These are phyloP conservation scores for Colletotrichum higginsianum DNA, from an alignment of 2,329 filamentous ascomycete genomes.

Conservation along the genomic window DNA sequence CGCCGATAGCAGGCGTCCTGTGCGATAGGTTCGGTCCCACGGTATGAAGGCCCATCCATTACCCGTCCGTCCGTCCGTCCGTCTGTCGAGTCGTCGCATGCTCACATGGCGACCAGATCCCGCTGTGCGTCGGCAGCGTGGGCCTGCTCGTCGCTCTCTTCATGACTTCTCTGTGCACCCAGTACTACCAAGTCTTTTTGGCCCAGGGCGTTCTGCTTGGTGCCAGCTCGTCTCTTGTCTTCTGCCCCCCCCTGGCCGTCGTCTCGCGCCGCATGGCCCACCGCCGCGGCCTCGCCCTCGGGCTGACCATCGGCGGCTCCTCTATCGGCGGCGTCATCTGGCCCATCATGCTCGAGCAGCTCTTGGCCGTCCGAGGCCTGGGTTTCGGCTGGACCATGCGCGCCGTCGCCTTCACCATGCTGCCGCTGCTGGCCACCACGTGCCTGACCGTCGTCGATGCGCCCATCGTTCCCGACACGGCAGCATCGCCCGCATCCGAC, in stretches of 20 bases:
- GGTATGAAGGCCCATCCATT: conserved; percentile 55
- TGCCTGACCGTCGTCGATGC: conserved; percentile 44
- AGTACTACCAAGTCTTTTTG: conserved; percentile 62
- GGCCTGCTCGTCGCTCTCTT: conserved; percentile 46
- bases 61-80: too few species aligned
- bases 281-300: conserved; percentile 49
- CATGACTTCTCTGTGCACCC: conserved; percentile 29
- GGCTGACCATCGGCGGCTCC: conserved; percentile 51
- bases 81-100: conserved; percentile 44
- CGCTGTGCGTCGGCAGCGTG: conserved; percentile 62
- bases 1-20: conserved; percentile 51
- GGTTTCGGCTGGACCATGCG: conserved; percentile 32
- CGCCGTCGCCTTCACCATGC: conserved; percentile 21
- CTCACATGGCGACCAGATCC: conserved; percentile 56
- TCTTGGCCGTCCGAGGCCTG: conserved; percentile 14
- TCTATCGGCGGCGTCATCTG: conserved; percentile 46
- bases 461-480: not conserved
- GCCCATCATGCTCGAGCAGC: conserved; percentile 35
- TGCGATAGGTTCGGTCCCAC: conserved; percentile 55
- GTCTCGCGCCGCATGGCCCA: conserved; percentile 52
- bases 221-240: conserved; percentile 59
- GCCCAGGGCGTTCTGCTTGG: conserved; percentile 62
- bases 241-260: conserved; percentile 54
- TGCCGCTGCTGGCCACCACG: not conserved
- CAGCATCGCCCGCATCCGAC: not conserved